Evolutionary conservation across 2,329 filamentous ascomycete genomes (phyloP).

Genomic region (Colletotrichum godetiae): DNA sequence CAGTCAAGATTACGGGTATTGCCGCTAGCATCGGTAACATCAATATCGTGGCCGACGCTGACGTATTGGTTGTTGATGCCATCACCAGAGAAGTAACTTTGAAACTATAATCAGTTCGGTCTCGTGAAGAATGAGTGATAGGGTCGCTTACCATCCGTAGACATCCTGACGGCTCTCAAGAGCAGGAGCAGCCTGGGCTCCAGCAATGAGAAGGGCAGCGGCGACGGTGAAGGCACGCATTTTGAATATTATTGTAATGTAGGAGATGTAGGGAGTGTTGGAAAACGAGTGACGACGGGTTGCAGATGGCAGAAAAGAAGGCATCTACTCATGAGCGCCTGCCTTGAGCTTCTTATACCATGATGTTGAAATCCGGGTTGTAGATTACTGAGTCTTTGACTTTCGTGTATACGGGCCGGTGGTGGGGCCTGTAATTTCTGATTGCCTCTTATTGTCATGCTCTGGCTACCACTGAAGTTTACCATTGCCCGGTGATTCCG

Average conservation of each 20-base stretch:
- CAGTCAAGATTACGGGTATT: conserved; percentile 24
- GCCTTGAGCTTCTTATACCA: conserved; percentile 13
- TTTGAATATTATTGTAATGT: background rate
- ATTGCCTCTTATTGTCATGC: background rate
- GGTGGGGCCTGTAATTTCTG: background rate
- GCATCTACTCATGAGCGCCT: fast-evolving
- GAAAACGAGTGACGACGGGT: background rate
- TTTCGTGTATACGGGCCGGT: background rate
- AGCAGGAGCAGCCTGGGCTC: conserved; percentile 18
- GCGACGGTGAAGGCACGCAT: conserved; percentile 15
- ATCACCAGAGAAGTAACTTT: conserved; percentile 22
- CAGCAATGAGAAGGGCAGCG: conserved; percentile 10
- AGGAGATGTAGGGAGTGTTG: background rate
- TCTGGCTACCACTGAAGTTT: background rate
- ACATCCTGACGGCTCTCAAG: conserved; percentile 13
- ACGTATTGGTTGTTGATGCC: conserved; percentile 15
- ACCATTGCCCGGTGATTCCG: background rate
- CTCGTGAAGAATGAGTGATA: background rate
- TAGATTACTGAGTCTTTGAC: background rate
- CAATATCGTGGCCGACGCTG: conserved; percentile 8
- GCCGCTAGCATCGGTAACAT: background rate
- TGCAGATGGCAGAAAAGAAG: background rate
- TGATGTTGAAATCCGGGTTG: background rate
- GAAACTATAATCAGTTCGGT: background rate
- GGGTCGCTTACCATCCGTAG: conserved; percentile 18